These are phyloP conservation scores for Gamarada debralockiae DNA, from an alignment of 495 filamentous ascomycete species.

Conservation along the genomic window DNA sequence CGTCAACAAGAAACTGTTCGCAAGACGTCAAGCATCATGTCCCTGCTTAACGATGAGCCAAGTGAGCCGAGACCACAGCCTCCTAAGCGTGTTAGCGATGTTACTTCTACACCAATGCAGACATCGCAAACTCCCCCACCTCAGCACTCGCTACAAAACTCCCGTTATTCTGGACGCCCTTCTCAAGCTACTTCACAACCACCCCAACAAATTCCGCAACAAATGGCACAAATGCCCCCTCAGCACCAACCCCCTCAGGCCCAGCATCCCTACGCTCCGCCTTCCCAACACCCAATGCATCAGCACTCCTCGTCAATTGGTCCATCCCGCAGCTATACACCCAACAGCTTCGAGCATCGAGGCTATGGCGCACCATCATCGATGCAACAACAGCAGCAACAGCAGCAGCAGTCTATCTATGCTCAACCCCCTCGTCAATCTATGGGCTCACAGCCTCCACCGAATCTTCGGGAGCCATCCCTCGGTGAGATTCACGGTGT, in stretches of 20 bases:
- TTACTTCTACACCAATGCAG: constrained; percentile 8
- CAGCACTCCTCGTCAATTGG: constrained; percentile 27
- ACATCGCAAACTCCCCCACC: constrained; percentile 20
- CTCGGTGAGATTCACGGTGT: constrained; percentile 20
- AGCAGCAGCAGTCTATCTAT: constrained; percentile 22
- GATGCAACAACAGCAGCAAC: constrained; percentile 21
- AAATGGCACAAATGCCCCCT: constrained; percentile 7
- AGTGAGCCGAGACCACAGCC: constrained; percentile 45
- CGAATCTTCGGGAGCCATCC: constrained; percentile 19
- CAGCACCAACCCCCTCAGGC: constrained; percentile 30
- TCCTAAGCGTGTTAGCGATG: constrained; percentile 36
- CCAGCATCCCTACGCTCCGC: constrained; percentile 25
- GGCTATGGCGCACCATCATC: constrained; percentile 23
- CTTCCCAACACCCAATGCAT: constrained; percentile 32
- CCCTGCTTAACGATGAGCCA: constrained; percentile 54
- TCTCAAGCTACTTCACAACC: constrained; percentile 11
- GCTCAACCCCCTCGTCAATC: constrained; percentile 20
- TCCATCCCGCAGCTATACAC: constrained; percentile 26
- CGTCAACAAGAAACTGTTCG: constrained; percentile 39
- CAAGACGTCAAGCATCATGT: constrained; percentile 58
- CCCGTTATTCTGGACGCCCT: constrained; percentile 13
- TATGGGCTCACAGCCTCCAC: constrained; percentile 15
- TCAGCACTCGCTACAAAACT: constrained; percentile 16
- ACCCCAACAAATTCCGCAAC: constrained; percentile 8
- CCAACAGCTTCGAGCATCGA: constrained; percentile 27